phyloP scores from a whole-genome alignment of 2,329 filamentous ascomycete species.

The Cyanodermella asteris region DNA sequence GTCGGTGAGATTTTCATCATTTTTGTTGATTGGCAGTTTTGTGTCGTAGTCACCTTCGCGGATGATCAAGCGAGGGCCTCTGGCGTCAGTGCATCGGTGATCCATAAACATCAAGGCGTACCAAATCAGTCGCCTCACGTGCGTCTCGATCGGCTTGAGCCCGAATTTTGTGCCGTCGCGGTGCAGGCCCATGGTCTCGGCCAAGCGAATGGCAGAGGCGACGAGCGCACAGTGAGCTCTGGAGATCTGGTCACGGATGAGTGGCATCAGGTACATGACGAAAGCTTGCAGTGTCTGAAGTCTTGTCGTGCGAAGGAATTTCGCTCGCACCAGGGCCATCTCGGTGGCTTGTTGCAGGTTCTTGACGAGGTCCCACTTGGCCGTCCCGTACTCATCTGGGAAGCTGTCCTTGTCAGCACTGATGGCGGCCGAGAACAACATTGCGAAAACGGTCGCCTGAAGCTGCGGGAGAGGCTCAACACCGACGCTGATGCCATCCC shows the following conservation, averaged over 20 bases:
- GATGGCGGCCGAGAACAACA: conserved; percentile 45
- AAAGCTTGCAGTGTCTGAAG: conserved; percentile 58
- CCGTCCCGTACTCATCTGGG: conserved; percentile 29
- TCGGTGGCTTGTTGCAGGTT: conserved; percentile 46
- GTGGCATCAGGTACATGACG: conserved; percentile 52
- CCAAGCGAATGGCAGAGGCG: conserved; percentile 49
- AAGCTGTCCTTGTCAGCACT: conserved; percentile 38
- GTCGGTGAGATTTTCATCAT: conserved; percentile 39
- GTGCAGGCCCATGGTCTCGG: conserved; percentile 58
- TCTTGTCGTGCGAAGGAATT: conserved; percentile 48
- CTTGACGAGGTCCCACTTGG: conserved; percentile 35
- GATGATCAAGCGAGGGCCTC: conserved; percentile 49
- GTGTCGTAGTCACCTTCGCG: conserved; percentile 57
- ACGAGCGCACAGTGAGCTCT: conserved; percentile 51
- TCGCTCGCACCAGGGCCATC: conserved; percentile 42
- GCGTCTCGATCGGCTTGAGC: conserved; percentile 44
- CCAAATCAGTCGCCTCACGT: conserved; percentile 52
- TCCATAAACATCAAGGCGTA: conserved; percentile 60
- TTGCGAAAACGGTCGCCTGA: conserved; percentile 47
- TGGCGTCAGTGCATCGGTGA: conserved; percentile 50
- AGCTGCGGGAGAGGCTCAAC: conserved; percentile 41
- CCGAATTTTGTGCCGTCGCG: conserved; percentile 47
- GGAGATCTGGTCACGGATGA: conserved; percentile 51
- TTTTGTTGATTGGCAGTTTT: conserved; percentile 46
- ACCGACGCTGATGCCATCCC: conserved; percentile 35